These are phyloP conservation scores for Jackrogersella minutella DNA, from an alignment of 495 filamentous ascomycete genomes.

Conservation along the genomic window DNA sequence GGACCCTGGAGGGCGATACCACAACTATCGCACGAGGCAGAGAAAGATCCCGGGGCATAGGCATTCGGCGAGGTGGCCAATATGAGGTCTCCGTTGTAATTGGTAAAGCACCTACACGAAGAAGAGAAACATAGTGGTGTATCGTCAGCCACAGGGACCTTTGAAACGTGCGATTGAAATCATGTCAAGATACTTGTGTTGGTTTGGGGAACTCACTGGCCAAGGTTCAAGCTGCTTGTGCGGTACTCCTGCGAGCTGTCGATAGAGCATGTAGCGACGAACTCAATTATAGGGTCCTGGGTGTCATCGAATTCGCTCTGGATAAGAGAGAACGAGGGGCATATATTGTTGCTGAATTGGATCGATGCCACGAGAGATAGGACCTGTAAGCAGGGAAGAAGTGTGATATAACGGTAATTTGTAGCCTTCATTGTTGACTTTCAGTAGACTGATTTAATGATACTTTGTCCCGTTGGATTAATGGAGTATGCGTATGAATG, in stretches of 20 bases:
- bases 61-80: not conserved
- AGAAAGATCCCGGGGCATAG: not conserved
- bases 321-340: constrained; percentile 1
- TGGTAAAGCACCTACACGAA: not conserved
- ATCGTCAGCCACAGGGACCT: not conserved
- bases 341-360: not conserved
- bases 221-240: not conserved
- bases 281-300: not conserved
- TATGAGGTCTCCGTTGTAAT: not conserved
- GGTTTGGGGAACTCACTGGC: not conserved
- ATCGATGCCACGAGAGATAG: not conserved
- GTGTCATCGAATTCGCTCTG: not conserved
- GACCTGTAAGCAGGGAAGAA: not conserved
- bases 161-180: not conserved
- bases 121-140: not conserved
- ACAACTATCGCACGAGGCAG: not conserved
- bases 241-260: not conserved
- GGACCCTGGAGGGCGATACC: not conserved
- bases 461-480: not conserved
- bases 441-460: not conserved
- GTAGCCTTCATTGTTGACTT: not conserved
- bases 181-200: not conserved
- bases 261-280: not conserved
- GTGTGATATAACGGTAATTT: not conserved
- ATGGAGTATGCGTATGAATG: not conserved